These are phyloP conservation scores for Allium fistulosum DNA, from an alignment of 106 monocot genomes.

Conservation along the genomic window DNA sequence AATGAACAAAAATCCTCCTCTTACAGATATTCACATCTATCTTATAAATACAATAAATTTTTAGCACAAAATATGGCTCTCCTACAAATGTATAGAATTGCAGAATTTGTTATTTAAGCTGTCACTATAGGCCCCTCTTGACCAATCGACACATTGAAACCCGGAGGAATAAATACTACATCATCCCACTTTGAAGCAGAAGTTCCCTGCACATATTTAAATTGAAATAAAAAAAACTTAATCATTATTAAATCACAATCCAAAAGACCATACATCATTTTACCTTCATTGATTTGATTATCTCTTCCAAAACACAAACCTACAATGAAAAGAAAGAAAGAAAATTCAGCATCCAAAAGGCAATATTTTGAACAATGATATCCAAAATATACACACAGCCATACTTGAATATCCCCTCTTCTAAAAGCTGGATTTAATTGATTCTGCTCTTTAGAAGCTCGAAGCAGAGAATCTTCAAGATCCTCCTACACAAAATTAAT, in stretches of 20 bases:
- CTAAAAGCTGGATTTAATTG: conserved; percentile 55
- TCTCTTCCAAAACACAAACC: conserved; percentile 73
- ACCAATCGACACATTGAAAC: conserved; percentile 37
- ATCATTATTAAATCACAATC: too few species aligned
- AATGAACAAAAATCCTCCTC: too few species aligned
- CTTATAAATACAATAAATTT: too few species aligned
- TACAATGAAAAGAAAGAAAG: conserved; percentile 4
- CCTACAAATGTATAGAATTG: too few species aligned
- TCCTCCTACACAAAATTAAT: conserved; percentile 54
- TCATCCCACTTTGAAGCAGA: conserved; percentile 76
- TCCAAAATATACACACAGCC: too few species aligned
- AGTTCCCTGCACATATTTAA: conserved; percentile 29
- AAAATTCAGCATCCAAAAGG: too few species aligned
- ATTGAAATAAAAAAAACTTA: too few species aligned
- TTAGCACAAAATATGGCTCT: too few species aligned
- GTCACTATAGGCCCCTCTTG: background rate
- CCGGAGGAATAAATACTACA: conserved; percentile 82
- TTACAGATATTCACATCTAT: too few species aligned
- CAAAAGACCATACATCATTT: background rate
- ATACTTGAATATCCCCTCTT: conserved; percentile 71
- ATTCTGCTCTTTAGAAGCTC: conserved; percentile 52
- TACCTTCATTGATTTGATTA: conserved; percentile 69
- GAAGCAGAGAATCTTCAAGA: conserved; percentile 59
- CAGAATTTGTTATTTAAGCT: conserved; percentile 4
- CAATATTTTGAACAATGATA: too few species aligned